phyloP scores from a whole-genome alignment of 179 eudicot genomes.

The Dionaea muscipula region DNA sequence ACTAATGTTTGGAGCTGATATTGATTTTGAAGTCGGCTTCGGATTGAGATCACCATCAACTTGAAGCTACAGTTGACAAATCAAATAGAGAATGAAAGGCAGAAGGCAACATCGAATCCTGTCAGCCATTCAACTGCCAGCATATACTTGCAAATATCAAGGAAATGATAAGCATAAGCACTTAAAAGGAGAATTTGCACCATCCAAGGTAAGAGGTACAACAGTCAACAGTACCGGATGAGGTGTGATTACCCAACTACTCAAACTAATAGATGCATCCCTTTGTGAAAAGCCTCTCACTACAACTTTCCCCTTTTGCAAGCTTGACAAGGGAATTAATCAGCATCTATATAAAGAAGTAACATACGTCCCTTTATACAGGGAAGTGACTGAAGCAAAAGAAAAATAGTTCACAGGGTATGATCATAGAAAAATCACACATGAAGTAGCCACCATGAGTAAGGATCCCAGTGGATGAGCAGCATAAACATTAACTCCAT shows the following conservation, averaged over 20 bases:
- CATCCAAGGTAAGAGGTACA: neutral
- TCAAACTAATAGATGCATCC: no score
- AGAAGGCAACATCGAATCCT: neutral
- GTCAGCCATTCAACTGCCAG: neutral
- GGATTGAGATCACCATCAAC: conserved; percentile 66
- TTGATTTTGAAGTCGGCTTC: conserved; percentile 44
- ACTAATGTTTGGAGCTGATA: conserved; percentile 65
- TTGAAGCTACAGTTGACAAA: conserved; percentile 55
- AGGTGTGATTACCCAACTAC: neutral
- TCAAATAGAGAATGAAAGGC: conserved; percentile 9
- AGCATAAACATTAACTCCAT: neutral
- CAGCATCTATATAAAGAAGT: no score
- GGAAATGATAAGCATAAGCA: neutral
- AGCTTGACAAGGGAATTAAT: no score
- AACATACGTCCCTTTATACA: no score
- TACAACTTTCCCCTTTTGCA: no score
- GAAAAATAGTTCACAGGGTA: no score
- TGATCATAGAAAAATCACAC: neutral
- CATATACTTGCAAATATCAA: neutral
- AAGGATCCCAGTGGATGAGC: neutral
- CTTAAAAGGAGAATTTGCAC: neutral
- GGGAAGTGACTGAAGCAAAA: no score
- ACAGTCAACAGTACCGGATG: neutral
- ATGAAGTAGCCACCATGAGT: neutral
- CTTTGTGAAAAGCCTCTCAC: no score